Conservation (phyloP, 257 asterid genomes). For the Lavandula angustifolia region DNA sequence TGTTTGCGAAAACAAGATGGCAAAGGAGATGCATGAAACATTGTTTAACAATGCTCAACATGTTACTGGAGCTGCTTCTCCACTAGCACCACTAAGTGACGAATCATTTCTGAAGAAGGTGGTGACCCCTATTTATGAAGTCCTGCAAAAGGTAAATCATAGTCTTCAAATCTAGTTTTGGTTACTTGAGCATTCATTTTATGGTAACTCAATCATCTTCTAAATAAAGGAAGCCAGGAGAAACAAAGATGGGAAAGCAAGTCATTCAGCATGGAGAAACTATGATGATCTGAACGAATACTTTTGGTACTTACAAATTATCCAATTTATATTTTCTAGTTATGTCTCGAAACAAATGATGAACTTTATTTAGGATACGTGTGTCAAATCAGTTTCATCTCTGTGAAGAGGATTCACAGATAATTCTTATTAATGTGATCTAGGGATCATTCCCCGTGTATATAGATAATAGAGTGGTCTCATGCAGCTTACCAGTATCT, state of each 20-base stretch:
- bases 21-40: conserved; percentile 67
- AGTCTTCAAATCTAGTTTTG: conserved; percentile 20
- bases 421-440: neutral
- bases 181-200: conserved; percentile 15
- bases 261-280: conserved; percentile 98
- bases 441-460: neutral
- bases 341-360: neutral
- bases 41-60: conserved; percentile 61
- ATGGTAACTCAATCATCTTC: conserved; percentile 25
- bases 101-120: conserved; percentile 77
- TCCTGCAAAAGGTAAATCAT: conserved; percentile 66
- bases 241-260: conserved; percentile 81
- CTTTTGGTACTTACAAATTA: conserved; percentile 67
- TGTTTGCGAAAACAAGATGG: conserved; percentile 51
- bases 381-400: neutral
- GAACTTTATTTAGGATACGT: neutral
- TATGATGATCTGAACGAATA: conserved; percentile 95
- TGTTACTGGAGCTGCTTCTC: conserved; percentile 70
- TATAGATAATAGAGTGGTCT: neutral
- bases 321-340: neutral
- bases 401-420: neutral
- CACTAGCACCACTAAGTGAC: conserved; percentile 55
- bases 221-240: conserved; percentile 75
- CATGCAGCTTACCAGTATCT: neutral
- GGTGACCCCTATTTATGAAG: conserved; percentile 86